These are phyloP conservation scores for Collybia sordida DNA, from an alignment of 768 basidiomycete genomes.

Conservation along the genomic window DNA sequence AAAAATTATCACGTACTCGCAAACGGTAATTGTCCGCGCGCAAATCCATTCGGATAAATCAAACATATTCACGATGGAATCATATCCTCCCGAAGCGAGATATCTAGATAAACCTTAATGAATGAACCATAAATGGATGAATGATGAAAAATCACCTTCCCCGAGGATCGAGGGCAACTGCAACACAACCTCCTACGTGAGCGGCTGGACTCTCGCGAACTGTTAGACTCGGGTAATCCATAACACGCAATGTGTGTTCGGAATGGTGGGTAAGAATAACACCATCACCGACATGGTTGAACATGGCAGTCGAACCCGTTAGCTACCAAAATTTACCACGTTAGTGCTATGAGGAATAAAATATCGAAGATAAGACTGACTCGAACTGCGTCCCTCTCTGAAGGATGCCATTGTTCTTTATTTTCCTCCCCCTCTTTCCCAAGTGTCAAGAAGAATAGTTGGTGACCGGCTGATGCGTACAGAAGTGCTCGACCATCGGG, in stretches of 20 bases:
- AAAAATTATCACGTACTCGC: slow-evolving; percentile 61
- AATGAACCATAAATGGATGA: slow-evolving; percentile 3
- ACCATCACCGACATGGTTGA: slow-evolving; percentile 75
- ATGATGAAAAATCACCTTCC: slow-evolving; percentile 48
- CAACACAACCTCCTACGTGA: slow-evolving; percentile 79
- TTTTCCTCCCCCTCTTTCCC: slow-evolving; percentile 51
- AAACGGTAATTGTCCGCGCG: slow-evolving; percentile 69
- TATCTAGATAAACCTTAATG: slow-evolving; percentile 42
- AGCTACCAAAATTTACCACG: slow-evolving; percentile 27
- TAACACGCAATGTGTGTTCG: slow-evolving; percentile 63
- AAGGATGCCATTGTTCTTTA: slow-evolving; percentile 46
- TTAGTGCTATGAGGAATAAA: slow-evolving; percentile 1
- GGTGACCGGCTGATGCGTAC: slow-evolving; percentile 59
- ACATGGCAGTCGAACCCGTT: slow-evolving; percentile 66
- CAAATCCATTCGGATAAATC: slow-evolving; percentile 82
- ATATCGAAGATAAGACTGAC: background rate
- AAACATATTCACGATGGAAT: slow-evolving; percentile 83
- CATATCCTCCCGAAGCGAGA: slow-evolving; percentile 76
- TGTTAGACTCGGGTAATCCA: slow-evolving; percentile 65
- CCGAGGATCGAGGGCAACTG: slow-evolving; percentile 77
- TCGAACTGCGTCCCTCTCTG: slow-evolving; percentile 50
- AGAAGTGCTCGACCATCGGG: slow-evolving; percentile 70
- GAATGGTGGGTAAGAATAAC: slow-evolving; percentile 65
- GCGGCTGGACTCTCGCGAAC: slow-evolving; percentile 65
- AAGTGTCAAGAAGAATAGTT: slow-evolving; percentile 59